Evolutionary conservation across 75 land plant genomes (phyloP).

Genomic region (Sequoiadendron giganteum): DNA sequence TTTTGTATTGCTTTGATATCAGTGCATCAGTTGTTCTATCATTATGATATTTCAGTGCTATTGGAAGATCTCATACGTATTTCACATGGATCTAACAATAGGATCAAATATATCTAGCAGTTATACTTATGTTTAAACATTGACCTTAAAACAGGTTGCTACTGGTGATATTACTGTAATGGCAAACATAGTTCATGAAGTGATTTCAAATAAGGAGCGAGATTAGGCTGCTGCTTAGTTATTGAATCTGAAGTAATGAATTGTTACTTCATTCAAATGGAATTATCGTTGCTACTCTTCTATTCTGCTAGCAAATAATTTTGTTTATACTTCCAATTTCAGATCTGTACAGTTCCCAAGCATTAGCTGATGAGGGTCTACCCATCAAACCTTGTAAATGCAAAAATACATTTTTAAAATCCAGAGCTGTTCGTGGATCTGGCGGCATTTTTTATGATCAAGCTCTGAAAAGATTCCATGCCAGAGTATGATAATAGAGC

Average conservation of each 20-base stretch:
- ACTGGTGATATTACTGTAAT: slow-evolving; percentile 98
- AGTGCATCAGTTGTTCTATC: background rate
- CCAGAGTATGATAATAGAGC: slow-evolving; percentile 85
- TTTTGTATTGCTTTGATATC: background rate
- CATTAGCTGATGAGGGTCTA: slow-evolving; percentile 97
- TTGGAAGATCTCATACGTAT: background rate
- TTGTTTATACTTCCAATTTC: slow-evolving; percentile 12
- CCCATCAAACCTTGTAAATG: slow-evolving; percentile 65
- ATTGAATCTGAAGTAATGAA: background rate
- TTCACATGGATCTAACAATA: background rate
- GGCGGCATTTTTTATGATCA: slow-evolving; percentile 96
- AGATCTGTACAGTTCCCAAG: slow-evolving; percentile 98
- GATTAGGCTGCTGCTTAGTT: slow-evolving; percentile 12
- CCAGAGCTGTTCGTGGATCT: slow-evolving; percentile 93
- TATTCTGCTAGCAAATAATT: slow-evolving; percentile 3
- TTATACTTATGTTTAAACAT: background rate
- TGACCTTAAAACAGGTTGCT: slow-evolving; percentile 54
- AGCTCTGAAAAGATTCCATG: slow-evolving; percentile 90
- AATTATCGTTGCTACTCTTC: background rate
- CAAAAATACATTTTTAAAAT: slow-evolving; percentile 93
- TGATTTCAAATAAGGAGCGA: slow-evolving; percentile 98
- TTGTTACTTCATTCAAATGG: background rate
- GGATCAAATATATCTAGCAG: background rate
- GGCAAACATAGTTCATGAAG: slow-evolving; percentile 95
- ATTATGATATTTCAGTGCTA: background rate